Evolutionary conservation across 148 eudicot genomes (phyloP).

Genomic region (Euryodendron excelsum): DNA sequence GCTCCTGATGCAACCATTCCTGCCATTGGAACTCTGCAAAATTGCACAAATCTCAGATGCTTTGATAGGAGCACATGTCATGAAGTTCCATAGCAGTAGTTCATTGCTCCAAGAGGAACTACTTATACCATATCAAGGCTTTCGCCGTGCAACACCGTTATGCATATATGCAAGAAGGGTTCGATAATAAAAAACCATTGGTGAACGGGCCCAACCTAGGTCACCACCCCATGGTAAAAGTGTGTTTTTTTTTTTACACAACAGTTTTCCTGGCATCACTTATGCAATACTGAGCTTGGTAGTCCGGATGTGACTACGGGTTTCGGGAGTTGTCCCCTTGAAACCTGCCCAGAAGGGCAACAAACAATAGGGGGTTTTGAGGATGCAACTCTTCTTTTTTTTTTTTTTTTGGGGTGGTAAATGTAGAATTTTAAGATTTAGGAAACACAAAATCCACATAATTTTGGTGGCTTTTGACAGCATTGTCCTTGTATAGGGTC

Average conservation of each 20-base stretch:
- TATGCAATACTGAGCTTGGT: too few species aligned
- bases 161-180: neutral
- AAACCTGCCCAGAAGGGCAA: too few species aligned
- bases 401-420: neutral
- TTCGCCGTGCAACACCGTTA: too few species aligned
- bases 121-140: neutral
- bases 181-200: neutral
- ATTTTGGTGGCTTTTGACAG: neutral
- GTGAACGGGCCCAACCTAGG: neutral
- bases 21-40: too few species aligned
- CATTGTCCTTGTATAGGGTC: neutral
- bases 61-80: neutral
- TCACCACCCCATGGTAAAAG: neutral
- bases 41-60: neutral
- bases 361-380: too few species aligned
- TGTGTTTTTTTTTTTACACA: too few species aligned
- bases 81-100: neutral
- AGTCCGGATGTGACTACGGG: too few species aligned
- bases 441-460: neutral
- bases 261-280: too few species aligned
- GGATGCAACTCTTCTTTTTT: too few species aligned
- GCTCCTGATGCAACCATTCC: neutral
- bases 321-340: too few species aligned
- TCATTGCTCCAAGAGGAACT: neutral
- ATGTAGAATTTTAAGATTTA: neutral